phyloP scores from a whole-genome alignment of 2,329 filamentous ascomycete genomes.

The Pseudocercospora fuligena region DNA sequence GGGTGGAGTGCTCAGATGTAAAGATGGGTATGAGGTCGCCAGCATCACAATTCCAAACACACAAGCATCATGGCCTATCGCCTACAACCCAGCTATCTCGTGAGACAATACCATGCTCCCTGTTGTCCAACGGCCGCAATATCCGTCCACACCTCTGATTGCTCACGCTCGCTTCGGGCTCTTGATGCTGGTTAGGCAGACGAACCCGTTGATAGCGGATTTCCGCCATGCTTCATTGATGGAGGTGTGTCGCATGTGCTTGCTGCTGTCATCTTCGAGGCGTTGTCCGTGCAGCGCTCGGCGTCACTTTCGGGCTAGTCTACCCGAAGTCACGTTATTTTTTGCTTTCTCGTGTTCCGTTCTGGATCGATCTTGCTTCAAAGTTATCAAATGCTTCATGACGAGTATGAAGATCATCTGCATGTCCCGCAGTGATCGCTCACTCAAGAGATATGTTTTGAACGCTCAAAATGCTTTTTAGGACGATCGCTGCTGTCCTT shows the following conservation, averaged over 20 bases:
- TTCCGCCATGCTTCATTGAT: neutral
- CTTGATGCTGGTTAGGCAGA: neutral
- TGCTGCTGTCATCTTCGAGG: neutral
- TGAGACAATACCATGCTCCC: neutral
- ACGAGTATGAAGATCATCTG: slow-evolving; percentile 2
- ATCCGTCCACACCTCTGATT: neutral
- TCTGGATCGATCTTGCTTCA: neutral
- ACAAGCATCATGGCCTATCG: neutral
- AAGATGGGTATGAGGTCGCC: neutral
- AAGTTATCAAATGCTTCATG: neutral
- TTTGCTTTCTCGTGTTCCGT: neutral
- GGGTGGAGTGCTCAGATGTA: neutral
- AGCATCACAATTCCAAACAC: neutral
- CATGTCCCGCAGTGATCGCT: neutral
- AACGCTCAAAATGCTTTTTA: neutral
- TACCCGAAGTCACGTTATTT: neutral
- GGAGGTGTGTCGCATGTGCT: neutral
- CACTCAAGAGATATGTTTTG: neutral
- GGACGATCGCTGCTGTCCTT: neutral
- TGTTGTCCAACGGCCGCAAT: neutral
- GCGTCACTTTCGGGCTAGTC: neutral
- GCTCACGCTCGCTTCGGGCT: neutral
- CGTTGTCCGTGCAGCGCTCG: neutral
- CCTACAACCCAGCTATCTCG: neutral
- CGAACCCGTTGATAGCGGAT: neutral